Conservation (phyloP, 768 basidiomycete genomes). For the Serendipita vermifera region DNA sequence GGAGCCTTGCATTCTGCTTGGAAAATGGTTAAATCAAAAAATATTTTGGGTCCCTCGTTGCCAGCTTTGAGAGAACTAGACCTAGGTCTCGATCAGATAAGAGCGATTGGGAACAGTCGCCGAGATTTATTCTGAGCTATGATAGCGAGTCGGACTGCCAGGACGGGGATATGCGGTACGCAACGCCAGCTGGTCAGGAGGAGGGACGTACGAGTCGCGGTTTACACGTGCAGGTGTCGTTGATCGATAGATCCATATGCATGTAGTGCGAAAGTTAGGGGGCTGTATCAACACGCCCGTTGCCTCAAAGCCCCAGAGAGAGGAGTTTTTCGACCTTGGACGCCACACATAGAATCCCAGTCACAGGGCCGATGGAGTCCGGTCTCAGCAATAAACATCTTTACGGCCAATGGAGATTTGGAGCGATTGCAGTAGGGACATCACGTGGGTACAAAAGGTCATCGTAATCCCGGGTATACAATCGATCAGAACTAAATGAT, state of each 20-base stretch:
- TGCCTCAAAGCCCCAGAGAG: background rate
- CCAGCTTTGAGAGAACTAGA: background rate
- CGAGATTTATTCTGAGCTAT: background rate
- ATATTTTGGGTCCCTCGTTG: background rate
- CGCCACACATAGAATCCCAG: background rate
- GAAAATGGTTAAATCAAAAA: background rate
- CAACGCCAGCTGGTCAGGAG: conserved; percentile 5
- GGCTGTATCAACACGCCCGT: background rate
- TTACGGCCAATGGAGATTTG: conserved; percentile 4
- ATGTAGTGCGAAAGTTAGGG: background rate
- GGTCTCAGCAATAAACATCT: background rate
- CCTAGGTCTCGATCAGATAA: conserved; percentile 5
- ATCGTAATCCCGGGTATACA: background rate
- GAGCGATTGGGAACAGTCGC: no score
- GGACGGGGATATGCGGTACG: background rate
- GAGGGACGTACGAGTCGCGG: background rate
- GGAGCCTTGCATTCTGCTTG: background rate
- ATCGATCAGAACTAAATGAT: background rate
- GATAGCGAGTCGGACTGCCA: background rate
- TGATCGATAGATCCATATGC: background rate
- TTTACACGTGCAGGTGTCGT: background rate
- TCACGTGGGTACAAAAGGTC: background rate
- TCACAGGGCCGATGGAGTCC: background rate
- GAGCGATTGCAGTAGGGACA: background rate
- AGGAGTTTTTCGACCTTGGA: background rate